A percentile compares a stretch with the other conserved stretches of the same genome.
phyloP scores from a whole-genome alignment of 2,329 filamentous ascomycete species.

The Fusarium anthophilum region DNA sequence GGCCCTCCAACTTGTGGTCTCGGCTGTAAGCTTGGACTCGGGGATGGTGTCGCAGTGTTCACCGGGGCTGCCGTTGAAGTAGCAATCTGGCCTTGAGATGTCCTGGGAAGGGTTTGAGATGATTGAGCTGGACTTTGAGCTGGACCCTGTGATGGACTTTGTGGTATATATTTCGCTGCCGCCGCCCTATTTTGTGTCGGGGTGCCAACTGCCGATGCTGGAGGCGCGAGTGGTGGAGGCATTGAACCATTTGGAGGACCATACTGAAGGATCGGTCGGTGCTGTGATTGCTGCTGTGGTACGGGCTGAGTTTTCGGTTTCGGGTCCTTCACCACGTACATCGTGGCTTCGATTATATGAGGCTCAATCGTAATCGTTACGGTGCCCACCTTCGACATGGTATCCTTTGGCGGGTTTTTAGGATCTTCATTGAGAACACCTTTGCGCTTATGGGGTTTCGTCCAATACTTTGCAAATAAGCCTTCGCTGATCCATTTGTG shows the following conservation, averaged over 20 bases:
- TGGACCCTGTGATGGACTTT: constrained; percentile 31
- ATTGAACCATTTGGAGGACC: constrained; percentile 71
- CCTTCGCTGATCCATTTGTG: constrained; percentile 77
- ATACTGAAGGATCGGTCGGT: constrained; percentile 71
- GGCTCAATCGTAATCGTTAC: constrained; percentile 82
- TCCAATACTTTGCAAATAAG: constrained; percentile 81
- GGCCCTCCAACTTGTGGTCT: constrained; percentile 24
- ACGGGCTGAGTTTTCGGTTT: constrained; percentile 57
- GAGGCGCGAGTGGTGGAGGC: constrained; percentile 59
- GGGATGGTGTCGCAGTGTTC: constrained; percentile 22
- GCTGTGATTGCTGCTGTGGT: constrained; percentile 38
- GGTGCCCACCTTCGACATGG: constrained; percentile 77
- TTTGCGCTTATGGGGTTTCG: constrained; percentile 75
- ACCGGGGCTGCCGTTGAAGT: constrained; percentile 18
- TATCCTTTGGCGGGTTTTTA: constrained; percentile 75
- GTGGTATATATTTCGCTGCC: constrained; percentile 27
- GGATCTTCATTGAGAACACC: constrained; percentile 70
- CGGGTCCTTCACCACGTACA: constrained; percentile 76
- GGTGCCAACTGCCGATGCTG: constrained; percentile 42
- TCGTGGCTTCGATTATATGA: constrained; percentile 79
- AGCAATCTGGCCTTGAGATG: constrained; percentile 19
- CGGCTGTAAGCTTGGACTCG: constrained; percentile 33
- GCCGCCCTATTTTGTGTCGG: constrained; percentile 32
- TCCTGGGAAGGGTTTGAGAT: constrained; percentile 26
- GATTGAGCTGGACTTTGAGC: constrained; percentile 31